Conservation (phyloP, 352 stramenopile species). For the Discostella stelligera region DNA sequence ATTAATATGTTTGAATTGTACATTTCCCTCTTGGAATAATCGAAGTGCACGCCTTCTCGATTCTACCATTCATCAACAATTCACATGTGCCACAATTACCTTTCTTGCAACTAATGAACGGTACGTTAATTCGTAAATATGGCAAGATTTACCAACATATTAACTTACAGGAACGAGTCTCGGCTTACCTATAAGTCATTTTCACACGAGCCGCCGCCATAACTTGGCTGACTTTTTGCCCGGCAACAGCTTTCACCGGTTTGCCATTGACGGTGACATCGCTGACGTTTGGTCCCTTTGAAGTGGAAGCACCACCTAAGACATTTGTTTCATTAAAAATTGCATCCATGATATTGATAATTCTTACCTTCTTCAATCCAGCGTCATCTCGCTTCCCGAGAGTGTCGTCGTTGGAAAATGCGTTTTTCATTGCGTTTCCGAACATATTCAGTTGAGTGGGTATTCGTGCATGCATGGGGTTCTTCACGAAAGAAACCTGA, state of each 20-base stretch:
- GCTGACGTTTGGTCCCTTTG: slow-evolving; percentile 35
- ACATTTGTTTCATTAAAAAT: too few species aligned
- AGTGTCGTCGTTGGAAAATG: slow-evolving; percentile 71
- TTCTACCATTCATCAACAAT: slow-evolving; percentile 54
- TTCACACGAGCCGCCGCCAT: slow-evolving; percentile 45
- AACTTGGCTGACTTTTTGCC: slow-evolving; percentile 61
- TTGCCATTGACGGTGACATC: slow-evolving; percentile 63
- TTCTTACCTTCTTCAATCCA: slow-evolving; percentile 53
- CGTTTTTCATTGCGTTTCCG: slow-evolving; percentile 62
- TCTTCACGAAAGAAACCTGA: background rate
- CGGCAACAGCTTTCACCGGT: slow-evolving; percentile 53
- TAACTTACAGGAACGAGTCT: background rate
- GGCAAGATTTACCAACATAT: background rate
- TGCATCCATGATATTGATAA: background rate
- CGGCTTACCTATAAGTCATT: slow-evolving; percentile 53
- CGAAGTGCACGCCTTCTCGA: slow-evolving; percentile 54
- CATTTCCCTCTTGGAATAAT: slow-evolving; percentile 56
- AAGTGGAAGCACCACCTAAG: too few species aligned
- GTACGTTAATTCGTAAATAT: background rate
- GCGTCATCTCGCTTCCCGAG: slow-evolving; percentile 66
- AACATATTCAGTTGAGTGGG: slow-evolving; percentile 58
- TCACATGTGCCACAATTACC: slow-evolving; percentile 60
- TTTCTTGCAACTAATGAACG: slow-evolving; percentile 40
- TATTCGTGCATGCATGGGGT: background rate
- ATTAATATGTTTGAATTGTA: slow-evolving; percentile 53